These are phyloP conservation scores for Aurantiochytrium sp. DNA, from an alignment of 108 stramenopile genomes.

Conservation along the genomic window DNA sequence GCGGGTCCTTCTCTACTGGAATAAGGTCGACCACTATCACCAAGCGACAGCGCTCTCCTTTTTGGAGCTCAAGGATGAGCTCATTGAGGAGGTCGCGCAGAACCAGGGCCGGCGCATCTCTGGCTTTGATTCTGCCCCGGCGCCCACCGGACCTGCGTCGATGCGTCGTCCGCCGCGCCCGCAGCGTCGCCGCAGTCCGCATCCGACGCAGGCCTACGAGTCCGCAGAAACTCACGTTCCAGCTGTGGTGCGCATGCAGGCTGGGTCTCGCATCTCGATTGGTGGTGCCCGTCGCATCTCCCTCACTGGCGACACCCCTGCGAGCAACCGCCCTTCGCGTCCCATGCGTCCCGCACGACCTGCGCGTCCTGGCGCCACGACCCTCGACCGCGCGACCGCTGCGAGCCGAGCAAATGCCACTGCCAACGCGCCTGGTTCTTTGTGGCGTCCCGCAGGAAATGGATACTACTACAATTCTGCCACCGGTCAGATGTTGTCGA, in stretches of 20 bases:
- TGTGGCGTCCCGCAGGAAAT: not conserved
- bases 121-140: not conserved
- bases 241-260: not conserved
- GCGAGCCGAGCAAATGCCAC: not conserved
- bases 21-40: slow-evolving; percentile 9
- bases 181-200: not conserved
- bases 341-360: not conserved
- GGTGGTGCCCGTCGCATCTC: not conserved
- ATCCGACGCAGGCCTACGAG: not conserved
- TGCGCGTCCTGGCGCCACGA: not conserved
- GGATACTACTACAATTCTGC: not conserved
- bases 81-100: not conserved
- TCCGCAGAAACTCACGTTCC: not conserved
- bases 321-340: no score
- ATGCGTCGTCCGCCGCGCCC: not conserved
- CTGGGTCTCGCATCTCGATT: not conserved
- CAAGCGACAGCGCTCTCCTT: not conserved
- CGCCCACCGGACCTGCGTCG: not conserved
- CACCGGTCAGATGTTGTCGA: not conserved
- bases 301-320: not conserved
- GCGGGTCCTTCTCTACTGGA: not conserved
- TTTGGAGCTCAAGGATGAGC: not conserved
- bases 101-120: not conserved
- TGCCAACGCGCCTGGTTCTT: not conserved
- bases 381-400: not conserved